Percentiles rank a stretch among this genome's conserved stretches.
These are phyloP conservation scores for Striga asiatica DNA, from an alignment of 257 asterid species.

Conservation along the genomic window DNA sequence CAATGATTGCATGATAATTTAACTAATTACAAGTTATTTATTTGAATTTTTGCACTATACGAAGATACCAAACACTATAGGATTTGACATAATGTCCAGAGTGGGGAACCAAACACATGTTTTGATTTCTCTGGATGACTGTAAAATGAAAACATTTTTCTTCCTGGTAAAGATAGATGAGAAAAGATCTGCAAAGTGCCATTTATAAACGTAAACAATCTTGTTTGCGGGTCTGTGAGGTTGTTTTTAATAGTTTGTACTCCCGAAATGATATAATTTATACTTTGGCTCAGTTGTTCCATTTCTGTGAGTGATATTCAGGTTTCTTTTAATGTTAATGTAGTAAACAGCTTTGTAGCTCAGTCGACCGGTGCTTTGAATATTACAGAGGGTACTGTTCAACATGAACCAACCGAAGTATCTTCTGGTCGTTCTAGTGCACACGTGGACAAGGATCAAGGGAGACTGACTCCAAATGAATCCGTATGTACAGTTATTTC, in stretches of 20 bases:
- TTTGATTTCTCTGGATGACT: background rate
- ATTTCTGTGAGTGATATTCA: background rate
- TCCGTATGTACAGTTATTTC: no score
- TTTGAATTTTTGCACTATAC: no score
- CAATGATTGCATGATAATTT: background rate
- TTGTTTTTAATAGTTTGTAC: background rate
- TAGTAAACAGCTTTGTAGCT: slow-evolving; percentile 32
- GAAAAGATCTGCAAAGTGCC: background rate
- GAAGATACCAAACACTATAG: no score
- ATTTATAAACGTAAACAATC: background rate
- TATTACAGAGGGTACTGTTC: slow-evolving; percentile 18
- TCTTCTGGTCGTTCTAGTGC: slow-evolving; percentile 21
- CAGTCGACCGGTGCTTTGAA: slow-evolving; percentile 12
- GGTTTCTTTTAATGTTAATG: slow-evolving; percentile 11
- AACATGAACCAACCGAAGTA: slow-evolving; percentile 15
- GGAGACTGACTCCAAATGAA: no score
- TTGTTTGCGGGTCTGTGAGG: background rate
- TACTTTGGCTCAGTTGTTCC: slow-evolving; percentile 4
- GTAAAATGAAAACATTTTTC: background rate
- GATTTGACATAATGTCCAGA: no score
- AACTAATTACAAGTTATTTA: no score
- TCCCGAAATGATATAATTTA: background rate
- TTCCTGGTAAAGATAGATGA: background rate
- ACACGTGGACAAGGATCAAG: slow-evolving; percentile 23
- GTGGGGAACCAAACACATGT: background rate